Percentiles rank a stretch among this genome's conserved stretches.
Conservation (phyloP, 192 early-diverging fungal genomes). For the Coemansia sp. region DNA sequence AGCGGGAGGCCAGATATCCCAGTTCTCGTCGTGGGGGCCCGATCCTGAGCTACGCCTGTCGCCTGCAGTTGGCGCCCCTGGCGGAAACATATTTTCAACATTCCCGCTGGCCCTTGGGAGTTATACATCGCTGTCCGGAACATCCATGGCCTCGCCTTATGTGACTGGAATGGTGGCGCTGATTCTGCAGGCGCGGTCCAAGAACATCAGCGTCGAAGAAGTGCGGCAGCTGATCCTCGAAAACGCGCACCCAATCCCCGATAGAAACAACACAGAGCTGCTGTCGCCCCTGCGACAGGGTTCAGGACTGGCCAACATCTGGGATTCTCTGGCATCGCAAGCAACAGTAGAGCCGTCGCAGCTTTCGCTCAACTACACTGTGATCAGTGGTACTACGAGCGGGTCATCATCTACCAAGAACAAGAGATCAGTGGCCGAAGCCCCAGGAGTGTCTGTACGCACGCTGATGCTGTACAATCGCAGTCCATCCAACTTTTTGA, state of each 20-base stretch:
- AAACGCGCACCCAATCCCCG: constrained; percentile 36
- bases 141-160: constrained; percentile 71
- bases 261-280: constrained; percentile 35
- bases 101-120: constrained; percentile 58
- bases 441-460: constrained; percentile 11
- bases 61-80: constrained; percentile 63
- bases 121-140: constrained; percentile 61
- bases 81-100: constrained; percentile 64
- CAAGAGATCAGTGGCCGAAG: too few relatives aligned
- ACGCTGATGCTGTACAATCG: constrained; percentile 36
- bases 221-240: constrained; percentile 44
- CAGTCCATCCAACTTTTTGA: constrained; percentile 36
- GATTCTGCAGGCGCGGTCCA: constrained; percentile 41
- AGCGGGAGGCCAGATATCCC: constrained; percentile 64
- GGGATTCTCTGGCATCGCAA: constrained; percentile 30
- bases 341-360: constrained; percentile 44
- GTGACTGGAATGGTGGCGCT: constrained; percentile 51
- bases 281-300: constrained; percentile 52
- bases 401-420: too few relatives aligned
- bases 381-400: neutral
- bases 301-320: constrained; percentile 46
- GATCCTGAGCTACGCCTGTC: constrained; percentile 67
- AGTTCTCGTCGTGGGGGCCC: constrained; percentile 74
- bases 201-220: constrained; percentile 24
- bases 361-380: constrained; percentile 48